phyloP scores from a whole-genome alignment of 345 rosid species.

The Microcos paniculata region DNA sequence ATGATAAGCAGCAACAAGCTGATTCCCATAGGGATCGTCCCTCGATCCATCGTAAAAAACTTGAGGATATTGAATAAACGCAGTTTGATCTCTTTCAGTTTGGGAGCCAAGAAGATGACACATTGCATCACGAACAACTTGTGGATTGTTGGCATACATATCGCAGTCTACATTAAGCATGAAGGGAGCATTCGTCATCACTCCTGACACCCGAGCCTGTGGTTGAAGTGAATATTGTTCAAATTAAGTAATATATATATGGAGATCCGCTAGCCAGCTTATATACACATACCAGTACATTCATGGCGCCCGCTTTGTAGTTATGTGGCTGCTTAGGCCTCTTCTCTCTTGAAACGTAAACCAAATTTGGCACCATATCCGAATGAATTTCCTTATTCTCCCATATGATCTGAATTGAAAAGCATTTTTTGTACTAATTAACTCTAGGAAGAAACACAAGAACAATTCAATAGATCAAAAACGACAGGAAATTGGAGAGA shows the following conservation, averaged over 20 bases:
- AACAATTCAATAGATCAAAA: neutral
- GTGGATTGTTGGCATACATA: conserved; percentile 56
- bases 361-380: conserved; percentile 50
- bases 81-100: conserved; percentile 24
- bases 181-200: conserved; percentile 67
- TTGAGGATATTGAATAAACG: conserved; percentile 57
- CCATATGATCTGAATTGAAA: conserved; percentile 44
- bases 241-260: too few relatives aligned
- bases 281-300: conserved; percentile 42
- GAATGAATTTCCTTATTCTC: conserved; percentile 37
- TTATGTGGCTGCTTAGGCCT: conserved; percentile 47
- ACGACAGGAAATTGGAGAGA: neutral
- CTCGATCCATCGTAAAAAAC: conserved; percentile 33
- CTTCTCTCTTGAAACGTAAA: conserved; percentile 70
- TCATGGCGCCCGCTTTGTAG: conserved; percentile 82
- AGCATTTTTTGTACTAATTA: neutral
- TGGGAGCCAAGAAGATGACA: conserved; percentile 40
- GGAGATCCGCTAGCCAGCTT: too few relatives aligned
- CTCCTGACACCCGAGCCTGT: conserved; percentile 62
- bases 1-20: conserved; percentile 7
- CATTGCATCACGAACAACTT: conserved; percentile 44
- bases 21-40: conserved; percentile 39
- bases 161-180: conserved; percentile 81
- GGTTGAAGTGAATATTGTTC: too few relatives aligned
- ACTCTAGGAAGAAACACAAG: too few relatives aligned